These are phyloP conservation scores for Paramecium sexaurelia DNA, from an alignment of 73 alveolate genomes.

Conservation along the genomic window DNA sequence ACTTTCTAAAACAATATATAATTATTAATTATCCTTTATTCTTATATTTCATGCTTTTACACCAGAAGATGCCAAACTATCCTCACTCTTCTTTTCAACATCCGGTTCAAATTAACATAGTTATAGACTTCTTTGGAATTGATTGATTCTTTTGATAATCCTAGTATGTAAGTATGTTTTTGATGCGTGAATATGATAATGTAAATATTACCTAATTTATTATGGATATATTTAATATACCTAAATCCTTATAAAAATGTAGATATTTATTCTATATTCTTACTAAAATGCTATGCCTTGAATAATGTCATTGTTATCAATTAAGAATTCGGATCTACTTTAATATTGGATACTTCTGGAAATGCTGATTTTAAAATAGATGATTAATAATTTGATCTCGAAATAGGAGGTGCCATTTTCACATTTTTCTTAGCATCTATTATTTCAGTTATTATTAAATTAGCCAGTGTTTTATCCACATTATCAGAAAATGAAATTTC, in stretches of 20 bases:
- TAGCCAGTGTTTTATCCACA: constrained; percentile 9
- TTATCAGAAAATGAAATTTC: constrained; percentile 6
- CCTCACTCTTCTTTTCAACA: background rate
- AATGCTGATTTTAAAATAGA: background rate
- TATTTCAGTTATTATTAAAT: background rate
- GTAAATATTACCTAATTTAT: background rate
- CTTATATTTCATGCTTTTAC: background rate
- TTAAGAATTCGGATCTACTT: background rate
- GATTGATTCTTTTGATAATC: background rate
- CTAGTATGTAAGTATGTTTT: constrained; percentile 28
- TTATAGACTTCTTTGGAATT: background rate
- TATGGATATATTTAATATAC: background rate
- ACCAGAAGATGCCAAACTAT: background rate
- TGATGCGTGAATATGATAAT: background rate
- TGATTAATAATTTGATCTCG: background rate
- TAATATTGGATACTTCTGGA: background rate
- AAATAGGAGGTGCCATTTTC: background rate
- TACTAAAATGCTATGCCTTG: background rate
- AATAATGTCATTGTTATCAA: background rate
- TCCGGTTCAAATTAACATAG: background rate
- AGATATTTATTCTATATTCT: background rate
- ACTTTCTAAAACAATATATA: constrained; percentile 3
- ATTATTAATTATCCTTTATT: background rate
- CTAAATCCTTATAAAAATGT: background rate
- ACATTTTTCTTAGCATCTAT: background rate